Base-by-base conservation (phyloP, 768 basidiomycete genomes). In the Tylopilus balloui region DNA sequence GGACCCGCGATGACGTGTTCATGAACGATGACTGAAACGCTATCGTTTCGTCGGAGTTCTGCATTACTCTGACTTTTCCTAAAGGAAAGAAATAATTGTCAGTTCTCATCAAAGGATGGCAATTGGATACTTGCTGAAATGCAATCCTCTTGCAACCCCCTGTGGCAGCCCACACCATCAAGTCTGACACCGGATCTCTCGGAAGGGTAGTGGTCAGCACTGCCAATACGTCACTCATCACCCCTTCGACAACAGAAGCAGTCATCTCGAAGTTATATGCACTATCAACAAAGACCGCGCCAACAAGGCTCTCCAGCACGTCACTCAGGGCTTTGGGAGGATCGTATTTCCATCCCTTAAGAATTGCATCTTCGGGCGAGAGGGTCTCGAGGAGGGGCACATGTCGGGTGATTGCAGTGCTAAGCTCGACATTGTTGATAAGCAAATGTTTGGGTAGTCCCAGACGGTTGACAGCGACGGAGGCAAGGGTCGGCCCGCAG, bases 291-390 rank as follows among this genome's bases (percentile, higher is more conserved):
- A 95, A 77, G 17, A 95, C 72, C 3, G 89, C 91, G 1, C 90
- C 92, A 28, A 92, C 71, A 6, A 94, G 69, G 45, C 90, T 87
- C 68, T 95, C 92, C 45, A 94, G 75, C 4, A 91, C 78, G 60
- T 95, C 92, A 48, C 87, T 85, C 27, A 92, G 69, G 6, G 79
- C 84, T 67, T 95, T 95, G 0, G 92, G 91, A 9, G 91, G 89
- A 57, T 91, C 85, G 53, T 83, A 85, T 57, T 80, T 79, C 91
- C 90, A 93, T 6, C 85, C 81, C 29, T 78, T 74, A 12, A 76
- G 63, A 38, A 91, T 77, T 17, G 88, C 80, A 40, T 87, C 80
- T 41, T 77, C 74, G 0, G 73, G 75, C 0, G 82, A 71, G 38
- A 82, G 71, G 1, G 69, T 65, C 55, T 78, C 71, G 1, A 92